These are phyloP conservation scores for Aspergillus flavus DNA, from an alignment of 2,329 filamentous ascomycete genomes.

Conservation along the genomic window DNA sequence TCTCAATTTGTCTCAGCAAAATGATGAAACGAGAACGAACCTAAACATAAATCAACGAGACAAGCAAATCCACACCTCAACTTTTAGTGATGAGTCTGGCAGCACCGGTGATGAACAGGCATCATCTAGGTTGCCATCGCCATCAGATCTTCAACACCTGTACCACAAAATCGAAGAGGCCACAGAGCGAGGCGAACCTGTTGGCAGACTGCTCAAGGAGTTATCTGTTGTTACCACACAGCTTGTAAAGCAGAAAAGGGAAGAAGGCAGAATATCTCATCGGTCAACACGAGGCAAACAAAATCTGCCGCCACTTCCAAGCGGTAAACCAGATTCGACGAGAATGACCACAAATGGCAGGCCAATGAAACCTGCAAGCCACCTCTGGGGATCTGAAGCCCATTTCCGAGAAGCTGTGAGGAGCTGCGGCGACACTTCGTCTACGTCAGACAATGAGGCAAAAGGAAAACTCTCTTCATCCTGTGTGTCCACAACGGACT, in stretches of 20 bases:
- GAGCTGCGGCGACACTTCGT: conserved; percentile 3
- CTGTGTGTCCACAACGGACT: conserved; percentile 24
- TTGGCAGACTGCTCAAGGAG: conserved; percentile 32
- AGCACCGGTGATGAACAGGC: conserved; percentile 6
- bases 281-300: conserved; percentile 6
- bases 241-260: conserved; percentile 11
- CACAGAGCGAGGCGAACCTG: conserved; percentile 28
- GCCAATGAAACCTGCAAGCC: conserved; percentile 13
- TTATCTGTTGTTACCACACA: conserved; percentile 26
- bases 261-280: conserved; percentile 11
- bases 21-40: neutral
- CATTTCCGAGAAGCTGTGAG: conserved; percentile 6
- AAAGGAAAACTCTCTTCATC: conserved; percentile 21
- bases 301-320: neutral
- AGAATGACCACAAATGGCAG: neutral
- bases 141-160: conserved; percentile 27
- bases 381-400: conserved; percentile 22
- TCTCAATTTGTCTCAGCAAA: neutral
- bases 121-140: conserved; percentile 13
- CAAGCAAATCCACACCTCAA: neutral
- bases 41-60: neutral
- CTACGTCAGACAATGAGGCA: conserved; percentile 10
- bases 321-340: neutral
- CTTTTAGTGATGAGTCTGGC: neutral
- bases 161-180: conserved; percentile 35